Percentiles rank a stretch among this genome's conserved stretches.
Conservation (phyloP, 257 asterid genomes). For the Primulina tabacum region DNA sequence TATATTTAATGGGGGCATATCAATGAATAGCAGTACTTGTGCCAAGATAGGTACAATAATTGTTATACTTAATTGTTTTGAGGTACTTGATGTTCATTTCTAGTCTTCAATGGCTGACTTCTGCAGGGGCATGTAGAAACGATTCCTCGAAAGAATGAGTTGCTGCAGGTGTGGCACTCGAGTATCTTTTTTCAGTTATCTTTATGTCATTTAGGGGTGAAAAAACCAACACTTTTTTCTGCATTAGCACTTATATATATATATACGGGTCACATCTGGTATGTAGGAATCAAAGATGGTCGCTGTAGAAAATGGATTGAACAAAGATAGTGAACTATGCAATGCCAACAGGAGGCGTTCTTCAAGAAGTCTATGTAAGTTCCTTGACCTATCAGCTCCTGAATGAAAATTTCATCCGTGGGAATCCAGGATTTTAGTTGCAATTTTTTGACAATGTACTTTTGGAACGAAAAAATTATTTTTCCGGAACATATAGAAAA, state of each 20-base stretch:
- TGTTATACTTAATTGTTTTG: background rate
- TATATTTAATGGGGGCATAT: too few relatives aligned
- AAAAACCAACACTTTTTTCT: background rate
- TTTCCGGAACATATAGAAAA: too few relatives aligned
- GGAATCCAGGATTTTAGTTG: background rate
- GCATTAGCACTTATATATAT: background rate
- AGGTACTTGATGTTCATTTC: background rate
- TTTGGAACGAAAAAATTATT: too few relatives aligned
- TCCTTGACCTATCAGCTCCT: background rate
- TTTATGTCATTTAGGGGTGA: background rate
- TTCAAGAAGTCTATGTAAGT: slow-evolving; percentile 70
- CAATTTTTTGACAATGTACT: background rate
- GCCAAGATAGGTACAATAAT: too few relatives aligned
- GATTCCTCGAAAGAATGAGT: slow-evolving; percentile 16
- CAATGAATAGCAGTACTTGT: too few relatives aligned
- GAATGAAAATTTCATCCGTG: too few relatives aligned
- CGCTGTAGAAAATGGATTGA: slow-evolving; percentile 29
- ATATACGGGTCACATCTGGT: background rate
- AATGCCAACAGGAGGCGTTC: slow-evolving; percentile 38
- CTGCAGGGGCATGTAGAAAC: slow-evolving; percentile 36
- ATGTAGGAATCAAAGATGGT: slow-evolving; percentile 32
- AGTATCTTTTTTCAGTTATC: too few relatives aligned
- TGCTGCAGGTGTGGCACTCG: slow-evolving; percentile 26
- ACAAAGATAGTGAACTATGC: slow-evolving; percentile 32
- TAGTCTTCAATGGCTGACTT: slow-evolving; percentile 10